Percentiles rank a stretch among this genome's conserved stretches.
Conservation (phyloP, 805 yeast species). For the Ogataea degrootiae region DNA sequence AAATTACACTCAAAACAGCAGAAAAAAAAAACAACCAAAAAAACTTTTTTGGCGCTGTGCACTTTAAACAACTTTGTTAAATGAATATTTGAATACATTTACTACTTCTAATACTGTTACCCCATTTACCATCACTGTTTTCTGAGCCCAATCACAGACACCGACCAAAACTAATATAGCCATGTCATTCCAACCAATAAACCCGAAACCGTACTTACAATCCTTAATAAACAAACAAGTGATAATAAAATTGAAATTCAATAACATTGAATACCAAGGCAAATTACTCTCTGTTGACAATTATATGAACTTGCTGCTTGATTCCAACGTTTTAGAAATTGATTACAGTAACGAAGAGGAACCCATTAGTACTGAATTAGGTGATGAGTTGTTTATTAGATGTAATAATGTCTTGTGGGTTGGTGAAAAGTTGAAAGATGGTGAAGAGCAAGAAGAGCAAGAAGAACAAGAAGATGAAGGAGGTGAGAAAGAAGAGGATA, state of each 20-base stretch:
- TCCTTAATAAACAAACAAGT: constrained; percentile 69
- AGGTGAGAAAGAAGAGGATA: constrained; percentile 8
- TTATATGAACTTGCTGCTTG: constrained; percentile 84
- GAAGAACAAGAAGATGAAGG: constrained; percentile 5
- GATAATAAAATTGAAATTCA: constrained; percentile 83
- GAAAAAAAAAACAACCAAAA: no score
- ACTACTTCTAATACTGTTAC: no score
- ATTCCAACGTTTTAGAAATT: constrained; percentile 44
- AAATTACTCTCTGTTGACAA: constrained; percentile 74
- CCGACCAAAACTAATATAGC: neutral
- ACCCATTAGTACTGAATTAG: constrained; percentile 28
- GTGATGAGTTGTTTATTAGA: constrained; percentile 70
- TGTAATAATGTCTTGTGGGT: constrained; percentile 88
- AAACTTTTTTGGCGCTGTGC: no score
- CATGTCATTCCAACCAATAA: constrained; percentile 57
- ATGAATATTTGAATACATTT: no score
- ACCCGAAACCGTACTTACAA: constrained; percentile 87
- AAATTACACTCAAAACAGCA: no score
- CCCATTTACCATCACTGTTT: no score
- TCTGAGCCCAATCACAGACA: no score
- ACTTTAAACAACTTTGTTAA: no score
- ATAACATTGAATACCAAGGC: constrained; percentile 83
- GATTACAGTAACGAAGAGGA: constrained; percentile 46
- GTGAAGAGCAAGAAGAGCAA: constrained; percentile 9
- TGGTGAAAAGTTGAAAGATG: constrained; percentile 42